These are phyloP conservation scores for Geosmithia putterillii DNA, from an alignment of 2,329 filamentous ascomycete genomes.

Conservation along the genomic window DNA sequence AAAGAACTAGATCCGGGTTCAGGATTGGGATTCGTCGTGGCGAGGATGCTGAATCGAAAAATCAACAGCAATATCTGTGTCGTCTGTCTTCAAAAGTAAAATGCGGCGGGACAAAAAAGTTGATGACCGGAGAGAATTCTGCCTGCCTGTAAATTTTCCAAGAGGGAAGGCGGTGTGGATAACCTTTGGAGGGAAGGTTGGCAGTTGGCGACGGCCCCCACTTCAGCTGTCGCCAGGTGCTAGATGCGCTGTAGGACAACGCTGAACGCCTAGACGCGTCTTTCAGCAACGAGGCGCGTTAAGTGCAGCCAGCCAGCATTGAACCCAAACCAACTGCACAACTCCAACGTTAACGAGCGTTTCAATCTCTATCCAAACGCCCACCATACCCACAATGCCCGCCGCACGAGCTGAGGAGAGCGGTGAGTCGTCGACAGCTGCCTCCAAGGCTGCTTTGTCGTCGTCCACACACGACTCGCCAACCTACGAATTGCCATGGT, in stretches of 20 bases:
- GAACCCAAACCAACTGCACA: slow-evolving; percentile 1
- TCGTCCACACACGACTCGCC: slow-evolving; percentile 34
- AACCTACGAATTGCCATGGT: slow-evolving; percentile 74
- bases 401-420: slow-evolving; percentile 34
- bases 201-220: not conserved
- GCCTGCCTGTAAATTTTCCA: not conserved
- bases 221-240: not conserved
- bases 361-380: not conserved
- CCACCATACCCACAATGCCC: slow-evolving; percentile 28
- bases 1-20: not conserved
- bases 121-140: not conserved
- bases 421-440: slow-evolving; percentile 50
- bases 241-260: not conserved
- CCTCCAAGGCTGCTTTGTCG: slow-evolving; percentile 42
- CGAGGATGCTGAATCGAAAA: not conserved
- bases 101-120: not conserved
- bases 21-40: not conserved
- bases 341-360: not conserved
- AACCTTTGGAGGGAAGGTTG: not conserved
- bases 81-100: not conserved
- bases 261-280: not conserved
- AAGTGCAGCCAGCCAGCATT: slow-evolving; percentile 3
- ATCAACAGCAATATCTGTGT: not conserved
- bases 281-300: slow-evolving; percentile 3
- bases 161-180: not conserved